Evolutionary conservation across 176 grass and related monocot genomes (phyloP), one percentile per base, ranked within the genome.

Genomic region (Ampelocalamus luodianensis): DNA sequence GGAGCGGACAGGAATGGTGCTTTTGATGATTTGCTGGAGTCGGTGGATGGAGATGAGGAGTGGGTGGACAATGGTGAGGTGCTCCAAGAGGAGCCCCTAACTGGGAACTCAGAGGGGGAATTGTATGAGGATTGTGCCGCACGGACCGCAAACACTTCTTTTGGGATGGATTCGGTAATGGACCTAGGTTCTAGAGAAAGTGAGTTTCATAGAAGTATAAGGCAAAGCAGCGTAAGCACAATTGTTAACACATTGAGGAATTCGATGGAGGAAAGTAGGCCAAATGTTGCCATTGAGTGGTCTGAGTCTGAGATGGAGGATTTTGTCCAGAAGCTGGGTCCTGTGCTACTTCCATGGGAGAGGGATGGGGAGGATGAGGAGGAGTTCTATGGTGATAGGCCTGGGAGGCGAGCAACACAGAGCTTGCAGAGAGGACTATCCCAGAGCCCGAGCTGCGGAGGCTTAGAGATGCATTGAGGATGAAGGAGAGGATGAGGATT

Each of bases 401-500:
- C 16, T 2, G 40, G 60, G 13, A 90, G 23, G 58, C 89, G 55
- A 92, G 59, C 29, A 93, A 98, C 75, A 87, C 91, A 3, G 89
- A 93, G 70, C 46, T 94, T 45, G 93, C 96, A 32, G 93, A 98
- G 76, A 91, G 50, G n/a, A 92, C 83, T 46, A 92, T 98, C 59
- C 96, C 96, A 5, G 93, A 98, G 80, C 83, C 38, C 10, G 96
- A 98, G 56, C 82, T 98, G 20, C 67, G 76, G 22, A 92, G 93
- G 87, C 89, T 98, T 58, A 95, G 91, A 81, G 77, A 95, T 73
- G 83, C 93, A 29, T 80, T 98, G 66, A 98, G 96, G 80, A 95
- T 98, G 89, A 98, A 93, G 85, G 93, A 98, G 72, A 98, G 93
- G 80, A 93, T 95, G 84, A 93, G 87, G 68, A 67, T 98, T 71